Evolutionary conservation across 1,284 basidiomycete genomes (phyloP).

Genomic region (Ustilago trichophora): DNA sequence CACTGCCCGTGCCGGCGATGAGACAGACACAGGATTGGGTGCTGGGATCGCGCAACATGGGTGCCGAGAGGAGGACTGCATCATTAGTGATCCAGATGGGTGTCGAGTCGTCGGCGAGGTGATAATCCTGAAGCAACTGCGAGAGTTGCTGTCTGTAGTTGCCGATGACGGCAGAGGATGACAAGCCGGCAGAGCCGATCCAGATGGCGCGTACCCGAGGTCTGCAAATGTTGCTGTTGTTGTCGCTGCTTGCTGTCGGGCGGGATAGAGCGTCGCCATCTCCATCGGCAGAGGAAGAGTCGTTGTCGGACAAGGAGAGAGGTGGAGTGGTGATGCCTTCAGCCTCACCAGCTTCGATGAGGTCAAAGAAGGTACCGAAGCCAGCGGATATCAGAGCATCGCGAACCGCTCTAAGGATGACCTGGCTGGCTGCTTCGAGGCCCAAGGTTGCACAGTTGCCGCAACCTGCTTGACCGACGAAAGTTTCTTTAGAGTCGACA

Average conservation of each 20-base stretch:
- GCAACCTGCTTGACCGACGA: slow-evolving; percentile 40
- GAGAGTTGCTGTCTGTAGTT: slow-evolving; percentile 29
- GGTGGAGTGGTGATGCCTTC: slow-evolving; percentile 47
- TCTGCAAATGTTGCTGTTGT: slow-evolving; percentile 17
- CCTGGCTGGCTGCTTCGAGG: slow-evolving; percentile 34
- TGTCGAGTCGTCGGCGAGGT: slow-evolving; percentile 28
- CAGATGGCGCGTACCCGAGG: slow-evolving; percentile 41
- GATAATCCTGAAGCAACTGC: slow-evolving; percentile 24
- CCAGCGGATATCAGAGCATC: slow-evolving; percentile 37
- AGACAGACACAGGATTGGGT: slow-evolving; percentile 39
- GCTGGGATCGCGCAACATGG: slow-evolving; percentile 31
- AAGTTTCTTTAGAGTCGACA: slow-evolving; percentile 25
- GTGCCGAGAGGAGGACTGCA: slow-evolving; percentile 37
- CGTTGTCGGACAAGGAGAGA: slow-evolving; percentile 37
- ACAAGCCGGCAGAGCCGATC: slow-evolving; percentile 40
- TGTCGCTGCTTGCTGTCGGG: background rate
- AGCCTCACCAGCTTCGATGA: slow-evolving; percentile 36
- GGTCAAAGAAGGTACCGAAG: slow-evolving; percentile 43
- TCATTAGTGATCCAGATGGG: slow-evolving; percentile 50
- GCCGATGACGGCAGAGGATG: slow-evolving; percentile 24
- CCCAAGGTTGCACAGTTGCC: slow-evolving; percentile 46
- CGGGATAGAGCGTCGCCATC: slow-evolving; percentile 2
- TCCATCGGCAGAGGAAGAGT: slow-evolving; percentile 26
- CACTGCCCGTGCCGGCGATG: slow-evolving; percentile 46
- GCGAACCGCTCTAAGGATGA: slow-evolving; percentile 35